phyloP scores from a whole-genome alignment of 371 early-diverging fungal genomes.

The Rhizopus stolonifer region DNA sequence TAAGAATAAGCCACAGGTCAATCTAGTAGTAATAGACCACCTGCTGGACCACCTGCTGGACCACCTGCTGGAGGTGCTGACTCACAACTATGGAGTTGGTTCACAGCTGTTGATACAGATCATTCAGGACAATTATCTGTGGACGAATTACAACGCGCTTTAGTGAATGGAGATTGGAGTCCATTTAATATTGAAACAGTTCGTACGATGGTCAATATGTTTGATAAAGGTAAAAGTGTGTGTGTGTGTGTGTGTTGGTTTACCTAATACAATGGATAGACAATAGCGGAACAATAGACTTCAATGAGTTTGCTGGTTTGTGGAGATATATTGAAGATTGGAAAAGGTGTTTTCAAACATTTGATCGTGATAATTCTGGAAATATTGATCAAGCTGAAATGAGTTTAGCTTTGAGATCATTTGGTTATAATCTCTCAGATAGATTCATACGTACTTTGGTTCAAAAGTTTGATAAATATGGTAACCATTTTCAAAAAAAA shows the following conservation, averaged over 20 bases:
- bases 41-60: background rate
- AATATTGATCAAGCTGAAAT: slow-evolving; percentile 76
- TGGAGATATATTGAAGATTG: slow-evolving; percentile 74
- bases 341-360: slow-evolving; percentile 77
- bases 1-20: too few species aligned
- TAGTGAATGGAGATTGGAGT: slow-evolving; percentile 69
- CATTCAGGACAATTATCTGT: slow-evolving; percentile 46
- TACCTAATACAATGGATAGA: too few species aligned
- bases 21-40: slow-evolving; percentile 17
- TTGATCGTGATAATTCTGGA: slow-evolving; percentile 79
- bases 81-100: slow-evolving; percentile 66
- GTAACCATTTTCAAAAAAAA: too few species aligned
- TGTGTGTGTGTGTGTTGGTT: too few species aligned
- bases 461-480: slow-evolving; percentile 74
- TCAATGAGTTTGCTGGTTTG: slow-evolving; percentile 80
- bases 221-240: slow-evolving; percentile 59
- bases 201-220: slow-evolving; percentile 68
- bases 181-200: slow-evolving; percentile 64
- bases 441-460: slow-evolving; percentile 58
- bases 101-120: slow-evolving; percentile 72
- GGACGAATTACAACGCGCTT: slow-evolving; percentile 59
- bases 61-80: slow-evolving; percentile 43
- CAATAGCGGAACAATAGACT: slow-evolving; percentile 68
- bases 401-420: slow-evolving; percentile 70
- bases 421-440: slow-evolving; percentile 72